Evolutionary conservation across 2,329 filamentous ascomycete species (phyloP).

Genomic region (Chaetoscypha palmicola): DNA sequence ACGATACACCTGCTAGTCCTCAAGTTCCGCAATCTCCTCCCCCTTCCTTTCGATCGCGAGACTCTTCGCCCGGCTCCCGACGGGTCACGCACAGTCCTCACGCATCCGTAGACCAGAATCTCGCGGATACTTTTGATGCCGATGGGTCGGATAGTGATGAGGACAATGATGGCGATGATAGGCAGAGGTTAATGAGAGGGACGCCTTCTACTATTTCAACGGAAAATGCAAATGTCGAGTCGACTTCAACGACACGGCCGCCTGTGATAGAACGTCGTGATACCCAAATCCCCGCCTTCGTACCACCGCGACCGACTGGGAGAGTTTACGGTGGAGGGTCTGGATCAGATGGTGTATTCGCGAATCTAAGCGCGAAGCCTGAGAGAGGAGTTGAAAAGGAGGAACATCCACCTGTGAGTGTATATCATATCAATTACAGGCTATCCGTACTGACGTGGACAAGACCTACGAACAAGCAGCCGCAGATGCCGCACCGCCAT

Average conservation of each 20-base stretch:
- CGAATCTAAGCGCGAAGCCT: constrained; percentile 87
- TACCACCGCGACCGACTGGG: constrained; percentile 20
- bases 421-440: no score
- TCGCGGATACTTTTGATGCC: constrained; percentile 88
- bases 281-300: constrained; percentile 26
- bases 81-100: constrained; percentile 28
- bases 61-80: constrained; percentile 56
- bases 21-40: constrained; percentile 46
- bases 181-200: constrained; percentile 77
- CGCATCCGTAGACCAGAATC: constrained; percentile 63
- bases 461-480: constrained; percentile 98
- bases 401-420: constrained; percentile 83
- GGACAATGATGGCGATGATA: constrained; percentile 70
- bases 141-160: constrained; percentile 66
- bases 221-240: constrained; percentile 28
- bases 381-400: constrained; percentile 73
- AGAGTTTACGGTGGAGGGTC: constrained; percentile 64
- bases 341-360: constrained; percentile 92
- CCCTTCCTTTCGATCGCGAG: constrained; percentile 83
- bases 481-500: constrained; percentile 89
- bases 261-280: constrained; percentile 20
- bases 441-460: constrained; percentile 9
- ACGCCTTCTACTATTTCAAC: constrained; percentile 32
- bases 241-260: constrained; percentile 20
- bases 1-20: constrained; percentile 37